Base-by-base conservation (phyloP, 176 grass and related monocot genomes). In the Carex cristatella region DNA sequence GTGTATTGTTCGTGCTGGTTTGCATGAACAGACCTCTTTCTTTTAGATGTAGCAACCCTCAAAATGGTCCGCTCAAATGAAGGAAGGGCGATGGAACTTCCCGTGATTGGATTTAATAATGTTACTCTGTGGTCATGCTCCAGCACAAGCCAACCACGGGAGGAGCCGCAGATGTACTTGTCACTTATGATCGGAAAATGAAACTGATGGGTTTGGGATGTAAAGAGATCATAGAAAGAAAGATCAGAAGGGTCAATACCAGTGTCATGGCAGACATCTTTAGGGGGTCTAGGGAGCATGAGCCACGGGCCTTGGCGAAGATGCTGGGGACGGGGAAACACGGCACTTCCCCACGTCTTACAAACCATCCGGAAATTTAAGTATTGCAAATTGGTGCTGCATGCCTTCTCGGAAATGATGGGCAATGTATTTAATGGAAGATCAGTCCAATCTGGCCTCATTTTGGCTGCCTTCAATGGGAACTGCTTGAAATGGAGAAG, bases 221-320 rank as follows among this genome's bases (percentile, higher is more conserved):
- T 40, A 27, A 65, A 65, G 80, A 66, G 19, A 82, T 66, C 80
- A 48, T 67, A 82, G 37, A 82, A 82, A 28, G 37, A 14, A 73
- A 73, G 69, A 49, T 51, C 42, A 23, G 69, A 73, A 48, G 12
- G 0, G 7, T 32, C 32, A 37, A 42, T 7, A 69, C 35, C 5
- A 18, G 0, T 16, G 18, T 6, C 18, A 14, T 3, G 5, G 35
- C 0, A 69, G 35, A 40, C 1, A 42, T 69, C 42, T 0, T 10
- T 48, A 23, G 60, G 16, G 32, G 9, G 18, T 32, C 27, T 2
- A 81, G 80, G 80, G 5, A 66, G 80, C 40, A 64, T 9, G 23
- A 82, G 80, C 80, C 80, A 66, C 3, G 38, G 38, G 44, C n/a
- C 11, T 30, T 53, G 11, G 28, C 1, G 9, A 82, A 82, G 60